Evolutionary conservation across 225 moss, liverwort and hornwort genomes (phyloP).

Genomic region (Sphagnum tenellum): DNA sequence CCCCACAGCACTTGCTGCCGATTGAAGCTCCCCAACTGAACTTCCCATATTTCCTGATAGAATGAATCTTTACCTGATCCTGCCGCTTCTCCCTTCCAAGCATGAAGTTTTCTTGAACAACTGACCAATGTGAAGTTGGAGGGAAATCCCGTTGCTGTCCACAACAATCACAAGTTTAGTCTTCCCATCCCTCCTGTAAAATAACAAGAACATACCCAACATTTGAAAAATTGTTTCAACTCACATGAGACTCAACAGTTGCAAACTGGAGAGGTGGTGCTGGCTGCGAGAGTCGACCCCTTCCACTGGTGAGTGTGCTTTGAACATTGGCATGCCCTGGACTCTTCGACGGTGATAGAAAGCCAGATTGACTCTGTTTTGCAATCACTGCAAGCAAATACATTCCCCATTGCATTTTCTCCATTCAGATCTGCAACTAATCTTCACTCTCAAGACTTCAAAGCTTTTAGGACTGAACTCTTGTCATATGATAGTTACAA

Average conservation of each 20-base stretch:
- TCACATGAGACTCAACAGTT: constrained; percentile 32
- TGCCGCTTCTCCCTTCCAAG: constrained; percentile 66
- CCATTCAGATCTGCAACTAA: no score
- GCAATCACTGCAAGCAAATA: constrained; percentile 42
- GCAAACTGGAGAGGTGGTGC: constrained; percentile 37
- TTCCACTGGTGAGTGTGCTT: constrained; percentile 4
- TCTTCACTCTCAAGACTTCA: no score
- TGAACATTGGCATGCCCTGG: constrained; percentile 7
- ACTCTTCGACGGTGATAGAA: constrained; percentile 60
- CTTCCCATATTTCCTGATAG: not conserved
- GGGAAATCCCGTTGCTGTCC: constrained; percentile 13
- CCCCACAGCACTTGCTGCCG: no score
- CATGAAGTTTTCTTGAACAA: constrained; percentile 65
- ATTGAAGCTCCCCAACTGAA: not conserved
- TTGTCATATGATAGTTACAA: no score
- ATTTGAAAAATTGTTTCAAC: not conserved
- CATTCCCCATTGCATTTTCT: no score
- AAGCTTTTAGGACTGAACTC: no score
- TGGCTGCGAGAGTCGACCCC: constrained; percentile 15
- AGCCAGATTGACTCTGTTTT: constrained; percentile 72
- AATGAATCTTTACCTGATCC: constrained; percentile 50
- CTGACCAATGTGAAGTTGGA: constrained; percentile 55
- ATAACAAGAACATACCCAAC: not conserved
- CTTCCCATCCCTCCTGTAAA: not conserved
- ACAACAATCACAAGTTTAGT: constrained; percentile 1